Evolutionary conservation across 768 basidiomycete species (phyloP).

Genomic region (Hygrophoropsis aurantiaca): DNA sequence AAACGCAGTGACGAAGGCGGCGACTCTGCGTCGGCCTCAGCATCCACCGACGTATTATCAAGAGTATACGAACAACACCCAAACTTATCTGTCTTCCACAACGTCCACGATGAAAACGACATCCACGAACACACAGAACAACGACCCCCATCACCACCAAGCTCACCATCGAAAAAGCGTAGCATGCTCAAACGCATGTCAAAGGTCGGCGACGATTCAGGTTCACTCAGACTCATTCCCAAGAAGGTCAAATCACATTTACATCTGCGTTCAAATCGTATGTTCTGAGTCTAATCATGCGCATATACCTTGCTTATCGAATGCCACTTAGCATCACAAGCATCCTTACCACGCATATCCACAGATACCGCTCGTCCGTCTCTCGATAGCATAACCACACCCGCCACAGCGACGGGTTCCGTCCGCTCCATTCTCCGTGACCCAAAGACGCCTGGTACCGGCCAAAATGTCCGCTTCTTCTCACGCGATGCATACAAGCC

Average conservation of each 20-base stretch:
- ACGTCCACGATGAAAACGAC: too few species aligned
- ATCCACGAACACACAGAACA: constrained; percentile 7
- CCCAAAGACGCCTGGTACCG: constrained; percentile 69
- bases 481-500: constrained; percentile 65
- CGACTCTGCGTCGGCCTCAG: constrained; percentile 13
- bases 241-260: constrained; percentile 54
- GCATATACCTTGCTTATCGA: too few species aligned
- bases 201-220: constrained; percentile 40
- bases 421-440: constrained; percentile 73
- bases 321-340: constrained; percentile 29
- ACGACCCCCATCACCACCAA: constrained; percentile 37
- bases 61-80: constrained; percentile 61
- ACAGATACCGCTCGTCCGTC: constrained; percentile 35
- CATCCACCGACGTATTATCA: constrained; percentile 41
- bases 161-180: constrained; percentile 49
- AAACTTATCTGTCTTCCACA: constrained; percentile 58
- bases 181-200: constrained; percentile 59
- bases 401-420: constrained; percentile 38
- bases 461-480: constrained; percentile 80
- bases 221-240: constrained; percentile 35
- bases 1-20: constrained; percentile 32
- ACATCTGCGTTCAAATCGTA: constrained; percentile 38
- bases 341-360: constrained; percentile 21
- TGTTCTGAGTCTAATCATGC: constrained; percentile 16
- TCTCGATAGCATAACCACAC: constrained; percentile 32